Evolutionary conservation across 495 filamentous ascomycete species (phyloP).

Genomic region (Lasiosphaeris hirsuta): DNA sequence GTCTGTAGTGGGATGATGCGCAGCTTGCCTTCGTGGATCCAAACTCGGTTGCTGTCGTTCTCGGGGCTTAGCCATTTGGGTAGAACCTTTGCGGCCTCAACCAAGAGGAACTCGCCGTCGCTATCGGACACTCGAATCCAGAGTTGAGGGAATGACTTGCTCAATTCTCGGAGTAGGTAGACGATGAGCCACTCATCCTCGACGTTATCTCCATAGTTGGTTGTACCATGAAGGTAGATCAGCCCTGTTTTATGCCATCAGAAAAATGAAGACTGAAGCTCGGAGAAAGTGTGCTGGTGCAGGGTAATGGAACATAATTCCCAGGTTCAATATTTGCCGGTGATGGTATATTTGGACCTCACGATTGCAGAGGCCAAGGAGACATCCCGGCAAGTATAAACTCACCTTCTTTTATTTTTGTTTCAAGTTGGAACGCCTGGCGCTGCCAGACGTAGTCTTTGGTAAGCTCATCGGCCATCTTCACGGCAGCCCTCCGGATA

Average conservation of each 20-base stretch:
- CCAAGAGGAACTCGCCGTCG: constrained; percentile 92
- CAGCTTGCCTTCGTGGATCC: constrained; percentile 73
- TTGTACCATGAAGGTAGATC: constrained; percentile 62
- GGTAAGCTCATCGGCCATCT: constrained; percentile 59
- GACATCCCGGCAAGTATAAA: not conserved
- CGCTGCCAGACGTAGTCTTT: constrained; percentile 96
- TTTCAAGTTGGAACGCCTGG: constrained; percentile 62
- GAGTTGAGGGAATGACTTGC: constrained; percentile 63
- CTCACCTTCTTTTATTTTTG: constrained; percentile 58
- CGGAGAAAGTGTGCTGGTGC: no score
- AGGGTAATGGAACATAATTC: no score
- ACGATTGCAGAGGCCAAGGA: not conserved
- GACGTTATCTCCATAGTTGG: constrained; percentile 86
- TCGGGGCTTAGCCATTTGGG: constrained; percentile 93
- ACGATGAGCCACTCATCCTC: constrained; percentile 98
- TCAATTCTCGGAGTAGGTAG: constrained; percentile 81
- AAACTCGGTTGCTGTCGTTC: constrained; percentile 79
- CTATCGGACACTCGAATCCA: constrained; percentile 83
- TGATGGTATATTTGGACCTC: not conserved
- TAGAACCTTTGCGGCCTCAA: constrained; percentile 86
- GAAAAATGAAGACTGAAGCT: no score
- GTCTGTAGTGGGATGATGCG: constrained; percentile 61
- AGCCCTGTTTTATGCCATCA: constrained; percentile 26
- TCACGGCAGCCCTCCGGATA: constrained; percentile 64
- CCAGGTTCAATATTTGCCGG: no score